phyloP scores from a whole-genome alignment of 768 basidiomycete genomes.

The Mycena galopus region DNA sequence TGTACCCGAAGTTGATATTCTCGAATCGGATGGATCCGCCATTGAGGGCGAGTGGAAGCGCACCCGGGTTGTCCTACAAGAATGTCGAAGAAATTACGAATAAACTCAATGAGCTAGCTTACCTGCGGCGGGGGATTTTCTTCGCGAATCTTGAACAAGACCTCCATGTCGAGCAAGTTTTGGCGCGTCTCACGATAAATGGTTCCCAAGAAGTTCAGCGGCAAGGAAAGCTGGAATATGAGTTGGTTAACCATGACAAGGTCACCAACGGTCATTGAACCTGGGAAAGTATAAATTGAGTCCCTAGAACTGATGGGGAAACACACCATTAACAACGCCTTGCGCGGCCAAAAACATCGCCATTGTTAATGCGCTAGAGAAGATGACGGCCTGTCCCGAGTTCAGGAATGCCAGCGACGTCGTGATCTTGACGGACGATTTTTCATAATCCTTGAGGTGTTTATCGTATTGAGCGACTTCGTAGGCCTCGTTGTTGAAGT shows the following conservation, averaged over 20 bases:
- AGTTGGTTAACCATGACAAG: constrained; percentile 99
- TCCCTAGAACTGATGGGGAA: neutral
- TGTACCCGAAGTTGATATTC: constrained; percentile 92
- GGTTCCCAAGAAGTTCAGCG: constrained; percentile 96
- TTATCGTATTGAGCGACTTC: constrained; percentile 95
- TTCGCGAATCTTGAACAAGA: constrained; percentile 89
- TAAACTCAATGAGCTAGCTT: constrained; percentile 24
- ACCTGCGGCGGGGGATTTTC: constrained; percentile 82
- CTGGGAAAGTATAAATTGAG: constrained; percentile 52
- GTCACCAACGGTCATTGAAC: constrained; percentile 98
- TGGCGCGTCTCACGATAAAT: constrained; percentile 98
- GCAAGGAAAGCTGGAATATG: constrained; percentile 96
- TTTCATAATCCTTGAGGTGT: constrained; percentile 88
- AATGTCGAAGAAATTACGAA: neutral
- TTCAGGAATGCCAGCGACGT: constrained; percentile 95
- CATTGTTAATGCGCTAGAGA: constrained; percentile 90
- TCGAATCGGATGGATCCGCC: constrained; percentile 95
- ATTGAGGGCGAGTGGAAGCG: constrained; percentile 74
- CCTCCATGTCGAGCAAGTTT: constrained; percentile 97
- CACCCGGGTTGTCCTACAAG: constrained; percentile 73
- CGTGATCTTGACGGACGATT: constrained; percentile 93
- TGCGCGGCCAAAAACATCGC: constrained; percentile 98
- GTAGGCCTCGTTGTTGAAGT: constrained; percentile 97
- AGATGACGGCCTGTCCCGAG: constrained; percentile 97
- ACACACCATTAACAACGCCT: constrained; percentile 89